Conservation (phyloP, 164 flowering plant genomes). For the Akebia trifoliata region DNA sequence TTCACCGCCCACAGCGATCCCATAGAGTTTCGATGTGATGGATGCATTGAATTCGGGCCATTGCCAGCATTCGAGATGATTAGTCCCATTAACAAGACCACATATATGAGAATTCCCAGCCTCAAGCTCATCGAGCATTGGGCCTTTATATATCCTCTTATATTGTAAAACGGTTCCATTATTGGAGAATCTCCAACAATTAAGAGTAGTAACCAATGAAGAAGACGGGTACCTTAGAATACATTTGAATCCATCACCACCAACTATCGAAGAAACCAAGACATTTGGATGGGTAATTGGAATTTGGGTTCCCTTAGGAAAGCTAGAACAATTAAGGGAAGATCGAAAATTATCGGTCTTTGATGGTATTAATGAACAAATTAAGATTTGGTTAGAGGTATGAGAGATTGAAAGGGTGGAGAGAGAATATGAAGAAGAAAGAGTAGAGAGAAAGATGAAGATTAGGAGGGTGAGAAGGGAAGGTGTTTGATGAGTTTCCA, state of each 20-base stretch:
- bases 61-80: constrained; percentile 52
- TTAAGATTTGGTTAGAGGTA: constrained; percentile 32
- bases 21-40: constrained; percentile 14
- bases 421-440: constrained; percentile 25
- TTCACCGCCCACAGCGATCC: constrained; percentile 53
- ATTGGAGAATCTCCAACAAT: constrained; percentile 61
- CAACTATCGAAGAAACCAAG: constrained; percentile 34
- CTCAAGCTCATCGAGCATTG: constrained; percentile 29
- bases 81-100: constrained; percentile 29
- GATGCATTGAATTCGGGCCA: constrained; percentile 21
- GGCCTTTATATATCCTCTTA: constrained; percentile 50
- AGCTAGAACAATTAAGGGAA: constrained; percentile 43
- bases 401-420: constrained; percentile 57
- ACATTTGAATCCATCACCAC: constrained; percentile 57
- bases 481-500: constrained; percentile 29
- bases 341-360: neutral
- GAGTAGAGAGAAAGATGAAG: constrained; percentile 7
- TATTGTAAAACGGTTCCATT: constrained; percentile 9
- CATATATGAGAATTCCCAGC: constrained; percentile 57
- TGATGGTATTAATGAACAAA: constrained; percentile 42
- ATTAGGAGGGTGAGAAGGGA: constrained; percentile 4
- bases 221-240: constrained; percentile 17
- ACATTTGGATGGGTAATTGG: constrained; percentile 9
- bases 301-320: constrained; percentile 23
- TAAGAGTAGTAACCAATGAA: constrained; percentile 24